Conservation (phyloP, 2,329 filamentous ascomycete species). For the Blumeria graminis region DNA sequence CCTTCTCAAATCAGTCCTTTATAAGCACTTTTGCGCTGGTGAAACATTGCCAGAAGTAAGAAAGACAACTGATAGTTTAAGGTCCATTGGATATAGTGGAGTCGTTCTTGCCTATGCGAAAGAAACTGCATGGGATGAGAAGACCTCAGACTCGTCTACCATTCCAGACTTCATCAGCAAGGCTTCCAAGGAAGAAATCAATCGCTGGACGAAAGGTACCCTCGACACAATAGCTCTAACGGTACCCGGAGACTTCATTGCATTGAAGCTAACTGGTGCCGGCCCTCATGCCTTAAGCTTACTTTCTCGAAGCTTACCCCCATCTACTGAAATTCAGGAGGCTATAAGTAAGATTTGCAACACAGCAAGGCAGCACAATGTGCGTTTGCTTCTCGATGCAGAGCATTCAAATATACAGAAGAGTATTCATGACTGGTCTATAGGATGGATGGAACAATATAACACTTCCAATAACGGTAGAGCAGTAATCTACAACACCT, state of each 20-base stretch:
- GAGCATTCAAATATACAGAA: slow-evolving; percentile 60
- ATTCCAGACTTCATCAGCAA: slow-evolving; percentile 22
- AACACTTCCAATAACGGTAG: slow-evolving; percentile 33
- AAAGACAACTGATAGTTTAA: slow-evolving; percentile 37
- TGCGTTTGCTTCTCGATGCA: slow-evolving; percentile 62
- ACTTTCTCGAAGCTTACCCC: slow-evolving; percentile 35
- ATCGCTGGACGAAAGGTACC: slow-evolving; percentile 49
- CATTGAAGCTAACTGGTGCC: slow-evolving; percentile 53
- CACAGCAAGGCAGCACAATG: slow-evolving; percentile 40
- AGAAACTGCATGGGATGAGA: slow-evolving; percentile 48
- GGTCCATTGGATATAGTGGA: slow-evolving; percentile 54
- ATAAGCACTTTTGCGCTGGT: slow-evolving; percentile 77
- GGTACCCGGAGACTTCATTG: slow-evolving; percentile 26
- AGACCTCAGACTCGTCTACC: slow-evolving; percentile 22
- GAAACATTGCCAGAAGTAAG: slow-evolving; percentile 46
- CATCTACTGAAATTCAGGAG: slow-evolving; percentile 36
- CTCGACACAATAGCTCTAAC: slow-evolving; percentile 41
- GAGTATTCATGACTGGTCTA: slow-evolving; percentile 60
- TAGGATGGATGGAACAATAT: slow-evolving; percentile 53
- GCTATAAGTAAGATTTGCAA: slow-evolving; percentile 56
- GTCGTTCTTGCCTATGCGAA: slow-evolving; percentile 67
- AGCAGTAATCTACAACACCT: slow-evolving; percentile 57
- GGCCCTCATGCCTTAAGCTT: slow-evolving; percentile 46
- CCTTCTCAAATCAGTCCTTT: slow-evolving; percentile 61
- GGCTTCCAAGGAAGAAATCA: slow-evolving; percentile 34